phyloP scores from a whole-genome alignment of 1,284 basidiomycete genomes.

The Trichosporon ovoides region DNA sequence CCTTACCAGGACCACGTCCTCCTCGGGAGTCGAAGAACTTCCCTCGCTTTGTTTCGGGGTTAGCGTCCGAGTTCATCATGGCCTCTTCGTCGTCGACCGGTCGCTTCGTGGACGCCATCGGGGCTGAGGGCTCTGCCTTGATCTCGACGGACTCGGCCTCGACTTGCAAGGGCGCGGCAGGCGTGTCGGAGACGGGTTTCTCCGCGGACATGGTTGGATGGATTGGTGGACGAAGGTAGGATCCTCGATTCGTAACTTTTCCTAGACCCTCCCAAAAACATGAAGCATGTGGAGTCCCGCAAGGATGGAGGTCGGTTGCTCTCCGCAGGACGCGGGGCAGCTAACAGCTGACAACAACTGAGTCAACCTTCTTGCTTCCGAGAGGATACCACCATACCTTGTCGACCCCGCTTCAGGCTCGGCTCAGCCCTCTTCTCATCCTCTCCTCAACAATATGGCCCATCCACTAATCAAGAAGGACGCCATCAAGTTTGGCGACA shows the following conservation, averaged over 20 bases:
- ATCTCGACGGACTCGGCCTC: background rate
- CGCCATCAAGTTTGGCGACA: background rate
- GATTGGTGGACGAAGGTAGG: background rate
- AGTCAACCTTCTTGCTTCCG: background rate
- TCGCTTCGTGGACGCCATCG: background rate
- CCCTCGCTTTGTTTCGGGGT: background rate
- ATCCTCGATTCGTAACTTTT: background rate
- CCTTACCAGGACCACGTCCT: constrained; percentile 2
- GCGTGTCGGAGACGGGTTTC: background rate
- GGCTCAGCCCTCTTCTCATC: background rate
- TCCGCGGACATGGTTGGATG: constrained; percentile 12
- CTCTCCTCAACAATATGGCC: background rate
- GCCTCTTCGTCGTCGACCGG: constrained; percentile 15
- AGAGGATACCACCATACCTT: background rate
- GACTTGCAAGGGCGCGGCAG: background rate
- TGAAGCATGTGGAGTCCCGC: background rate
- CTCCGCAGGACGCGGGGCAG: background rate
- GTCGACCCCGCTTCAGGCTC: background rate
- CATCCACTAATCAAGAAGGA: background rate
- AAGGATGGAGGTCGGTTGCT: background rate
- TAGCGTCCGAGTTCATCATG: constrained; percentile 10
- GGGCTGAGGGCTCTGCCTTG: background rate
- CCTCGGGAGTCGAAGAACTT: constrained; percentile 1
- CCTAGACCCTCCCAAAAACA: background rate
- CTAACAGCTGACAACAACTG: too few species aligned